These are phyloP conservation scores for Solanum hybrid DNA, from an alignment of 305 asterid genomes.

Conservation along the genomic window DNA sequence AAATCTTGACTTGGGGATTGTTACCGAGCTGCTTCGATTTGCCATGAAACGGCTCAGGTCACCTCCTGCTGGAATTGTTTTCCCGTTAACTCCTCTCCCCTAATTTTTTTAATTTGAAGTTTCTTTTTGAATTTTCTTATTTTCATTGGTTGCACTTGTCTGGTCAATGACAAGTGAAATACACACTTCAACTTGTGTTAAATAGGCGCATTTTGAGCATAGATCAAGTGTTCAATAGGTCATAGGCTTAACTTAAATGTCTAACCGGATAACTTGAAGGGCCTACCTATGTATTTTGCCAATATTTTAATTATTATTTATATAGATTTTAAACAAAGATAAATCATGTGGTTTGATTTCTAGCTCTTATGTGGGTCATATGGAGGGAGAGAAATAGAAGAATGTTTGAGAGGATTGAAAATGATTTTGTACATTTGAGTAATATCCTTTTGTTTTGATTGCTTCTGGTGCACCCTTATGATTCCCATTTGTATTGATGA, in stretches of 20 bases:
- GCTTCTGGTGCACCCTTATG: not conserved
- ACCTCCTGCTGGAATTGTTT: not conserved
- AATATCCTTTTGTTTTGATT: not conserved
- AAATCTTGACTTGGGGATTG: constrained; percentile 67
- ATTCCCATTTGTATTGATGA: not conserved
- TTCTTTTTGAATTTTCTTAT: not conserved
- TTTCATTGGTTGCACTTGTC: not conserved
- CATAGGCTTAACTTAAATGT: not conserved
- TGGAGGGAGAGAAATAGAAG: not conserved
- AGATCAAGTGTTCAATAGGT: not conserved
- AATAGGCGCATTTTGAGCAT: not conserved
- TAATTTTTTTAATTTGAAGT: not conserved
- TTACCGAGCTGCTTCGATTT: constrained; percentile 50
- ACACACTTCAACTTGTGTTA: not conserved
- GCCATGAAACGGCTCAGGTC: constrained; percentile 61
- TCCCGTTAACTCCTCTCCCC: not conserved
- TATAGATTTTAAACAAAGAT: not conserved
- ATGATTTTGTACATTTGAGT: not conserved
- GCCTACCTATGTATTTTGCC: not conserved
- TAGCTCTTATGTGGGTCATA: not conserved
- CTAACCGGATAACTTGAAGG: not conserved
- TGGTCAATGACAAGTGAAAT: not conserved
- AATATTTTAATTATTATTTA: not conserved
- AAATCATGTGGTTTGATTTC: not conserved
- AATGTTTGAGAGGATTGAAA: not conserved